Percentiles rank a stretch among this genome's conserved stretches.
Conservation (phyloP, 768 basidiomycete genomes). For the Phaffia tasmanica region DNA sequence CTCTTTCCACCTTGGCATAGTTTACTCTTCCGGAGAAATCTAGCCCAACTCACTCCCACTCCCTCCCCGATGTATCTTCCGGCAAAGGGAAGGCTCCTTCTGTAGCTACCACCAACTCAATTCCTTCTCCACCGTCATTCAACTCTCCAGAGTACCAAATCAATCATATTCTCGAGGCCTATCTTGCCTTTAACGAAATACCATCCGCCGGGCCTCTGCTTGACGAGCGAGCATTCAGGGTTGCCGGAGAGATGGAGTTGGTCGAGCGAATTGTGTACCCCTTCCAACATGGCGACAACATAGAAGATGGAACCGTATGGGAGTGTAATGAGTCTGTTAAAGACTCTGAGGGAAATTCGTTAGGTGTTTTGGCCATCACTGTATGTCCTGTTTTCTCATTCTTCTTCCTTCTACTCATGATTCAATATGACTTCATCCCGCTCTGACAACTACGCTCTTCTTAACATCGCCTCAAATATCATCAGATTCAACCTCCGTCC, state of each 20-base stretch:
- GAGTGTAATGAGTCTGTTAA: constrained; percentile 5
- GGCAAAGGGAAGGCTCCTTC: constrained; percentile 14
- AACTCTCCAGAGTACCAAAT: background rate
- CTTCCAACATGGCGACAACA: too few species aligned
- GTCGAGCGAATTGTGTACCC: background rate
- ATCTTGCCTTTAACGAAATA: constrained; percentile 7
- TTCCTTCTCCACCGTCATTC: constrained; percentile 13
- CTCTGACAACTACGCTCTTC: background rate
- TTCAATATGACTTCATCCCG: background rate
- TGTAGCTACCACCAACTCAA: background rate
- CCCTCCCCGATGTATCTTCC: background rate
- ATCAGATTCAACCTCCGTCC: background rate
- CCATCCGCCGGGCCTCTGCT: background rate
- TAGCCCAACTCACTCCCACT: background rate
- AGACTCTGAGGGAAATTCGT: background rate
- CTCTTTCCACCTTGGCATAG: background rate
- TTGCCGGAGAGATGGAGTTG: constrained; percentile 7
- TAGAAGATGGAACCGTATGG: background rate
- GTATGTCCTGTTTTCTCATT: background rate
- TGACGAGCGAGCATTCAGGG: background rate
- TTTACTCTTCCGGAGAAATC: constrained; percentile 20
- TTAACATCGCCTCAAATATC: background rate
- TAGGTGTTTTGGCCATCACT: background rate
- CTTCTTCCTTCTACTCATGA: background rate
- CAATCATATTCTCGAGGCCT: constrained; percentile 13